phyloP scores from a whole-genome alignment of 73 alveolate species.

The Paramecium octaurelia region DNA sequence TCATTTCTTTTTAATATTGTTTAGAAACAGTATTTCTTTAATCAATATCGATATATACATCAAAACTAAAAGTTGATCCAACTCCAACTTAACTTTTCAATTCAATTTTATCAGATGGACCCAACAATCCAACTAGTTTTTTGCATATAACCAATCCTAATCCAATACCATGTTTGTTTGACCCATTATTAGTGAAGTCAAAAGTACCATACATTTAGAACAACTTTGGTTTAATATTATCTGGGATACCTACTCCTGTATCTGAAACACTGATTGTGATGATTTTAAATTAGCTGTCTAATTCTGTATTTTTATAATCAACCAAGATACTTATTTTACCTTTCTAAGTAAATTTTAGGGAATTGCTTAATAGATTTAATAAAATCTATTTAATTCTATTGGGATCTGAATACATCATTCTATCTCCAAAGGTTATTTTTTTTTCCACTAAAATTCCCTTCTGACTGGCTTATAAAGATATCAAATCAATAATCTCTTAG shows the following conservation, averaged over 20 bases:
- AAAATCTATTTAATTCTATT: constrained; percentile 55
- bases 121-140: constrained; percentile 43
- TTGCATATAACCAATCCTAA: constrained; percentile 60
- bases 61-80: constrained; percentile 43
- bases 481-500: constrained; percentile 8
- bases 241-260: constrained; percentile 62
- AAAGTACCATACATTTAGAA: constrained; percentile 59
- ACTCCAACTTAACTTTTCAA: constrained; percentile 36
- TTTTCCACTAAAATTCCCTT: constrained; percentile 1
- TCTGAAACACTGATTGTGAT: constrained; percentile 51
- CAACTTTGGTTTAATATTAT: constrained; percentile 30
- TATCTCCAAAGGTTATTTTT: neutral
- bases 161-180: constrained; percentile 59
- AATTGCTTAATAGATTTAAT: constrained; percentile 38
- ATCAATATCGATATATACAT: neutral
- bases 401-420: constrained; percentile 29
- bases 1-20: neutral
- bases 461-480: neutral
- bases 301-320: neutral
- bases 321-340: constrained; percentile 14
- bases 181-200: neutral
- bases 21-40: neutral
- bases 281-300: neutral
- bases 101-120: constrained; percentile 45
- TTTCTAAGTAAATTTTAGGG: constrained; percentile 42